These are phyloP conservation scores for Dendrobium chrysotoxum DNA, from an alignment of 106 monocot genomes.

Conservation along the genomic window DNA sequence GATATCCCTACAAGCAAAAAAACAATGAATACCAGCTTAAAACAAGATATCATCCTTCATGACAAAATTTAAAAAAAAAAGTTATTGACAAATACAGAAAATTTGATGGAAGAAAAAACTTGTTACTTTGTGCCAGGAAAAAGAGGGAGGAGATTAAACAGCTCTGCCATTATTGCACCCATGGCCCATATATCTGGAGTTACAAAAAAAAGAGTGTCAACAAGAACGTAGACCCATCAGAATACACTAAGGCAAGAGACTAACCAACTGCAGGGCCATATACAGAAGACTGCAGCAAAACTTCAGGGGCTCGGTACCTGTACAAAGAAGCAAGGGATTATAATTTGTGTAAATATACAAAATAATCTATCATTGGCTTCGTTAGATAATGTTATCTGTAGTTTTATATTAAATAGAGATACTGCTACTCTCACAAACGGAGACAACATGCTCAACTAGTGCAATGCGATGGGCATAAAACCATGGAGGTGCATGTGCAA, in stretches of 20 bases:
- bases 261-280: slow-evolving; percentile 82
- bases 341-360: not conserved
- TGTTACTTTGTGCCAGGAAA: slow-evolving; percentile 93
- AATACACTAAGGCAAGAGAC: slow-evolving; percentile 9
- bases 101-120: not conserved
- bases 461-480: not conserved
- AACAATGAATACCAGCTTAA: not conserved
- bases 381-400: not conserved
- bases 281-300: slow-evolving; percentile 60
- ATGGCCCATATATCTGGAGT: slow-evolving; percentile 96
- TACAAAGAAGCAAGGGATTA: not conserved
- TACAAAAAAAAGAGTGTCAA: slow-evolving; percentile 1
- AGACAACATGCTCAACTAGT: not conserved
- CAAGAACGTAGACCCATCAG: not conserved
- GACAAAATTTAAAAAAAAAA: not conserved
- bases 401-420: not conserved
- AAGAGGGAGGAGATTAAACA: slow-evolving; percentile 90
- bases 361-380: not conserved
- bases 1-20: not conserved
- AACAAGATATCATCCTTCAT: not conserved
- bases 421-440: not conserved
- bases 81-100: not conserved
- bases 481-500: not conserved
- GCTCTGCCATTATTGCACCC: slow-evolving; percentile 98
- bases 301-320: slow-evolving; percentile 89